These are phyloP conservation scores for Ogataea paradorogensis DNA, from an alignment of 805 yeast genomes.

Conservation along the genomic window DNA sequence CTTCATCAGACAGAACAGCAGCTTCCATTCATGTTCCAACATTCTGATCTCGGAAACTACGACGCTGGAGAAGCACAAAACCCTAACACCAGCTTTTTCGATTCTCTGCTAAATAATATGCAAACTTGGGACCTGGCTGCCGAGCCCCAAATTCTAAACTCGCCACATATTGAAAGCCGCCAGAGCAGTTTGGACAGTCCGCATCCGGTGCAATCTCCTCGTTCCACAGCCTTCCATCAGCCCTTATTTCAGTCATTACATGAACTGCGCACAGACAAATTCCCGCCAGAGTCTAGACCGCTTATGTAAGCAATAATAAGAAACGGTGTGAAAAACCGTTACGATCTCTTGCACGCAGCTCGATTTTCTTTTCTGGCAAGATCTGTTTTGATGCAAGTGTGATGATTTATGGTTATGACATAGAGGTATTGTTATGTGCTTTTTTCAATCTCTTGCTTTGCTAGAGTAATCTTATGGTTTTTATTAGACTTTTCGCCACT, in stretches of 20 bases:
- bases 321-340: constrained; percentile 1
- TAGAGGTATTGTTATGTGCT: not conserved
- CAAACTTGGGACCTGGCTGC: constrained; percentile 24
- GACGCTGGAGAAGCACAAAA: constrained; percentile 1
- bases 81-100: constrained; percentile 17
- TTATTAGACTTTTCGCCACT: no score
- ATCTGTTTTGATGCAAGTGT: no score
- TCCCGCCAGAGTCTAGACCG: constrained; percentile 7
- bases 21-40: constrained; percentile 13
- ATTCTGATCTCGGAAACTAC: constrained; percentile 7
- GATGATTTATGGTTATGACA: not conserved
- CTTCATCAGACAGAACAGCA: constrained; percentile 17
- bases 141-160: not conserved
- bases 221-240: not conserved
- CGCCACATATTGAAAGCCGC: not conserved
- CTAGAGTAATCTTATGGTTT: no score
- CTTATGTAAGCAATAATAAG: constrained; percentile 7
- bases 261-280: not conserved
- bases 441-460: not conserved
- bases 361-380: no score
- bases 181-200: not conserved
- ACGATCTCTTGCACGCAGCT: not conserved
- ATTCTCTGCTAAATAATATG: constrained; percentile 23
- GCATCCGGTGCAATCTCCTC: not conserved
- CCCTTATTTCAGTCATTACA: not conserved